Conservation (phyloP, 2,329 filamentous ascomycete species). For the Dissoconium aciculare region DNA sequence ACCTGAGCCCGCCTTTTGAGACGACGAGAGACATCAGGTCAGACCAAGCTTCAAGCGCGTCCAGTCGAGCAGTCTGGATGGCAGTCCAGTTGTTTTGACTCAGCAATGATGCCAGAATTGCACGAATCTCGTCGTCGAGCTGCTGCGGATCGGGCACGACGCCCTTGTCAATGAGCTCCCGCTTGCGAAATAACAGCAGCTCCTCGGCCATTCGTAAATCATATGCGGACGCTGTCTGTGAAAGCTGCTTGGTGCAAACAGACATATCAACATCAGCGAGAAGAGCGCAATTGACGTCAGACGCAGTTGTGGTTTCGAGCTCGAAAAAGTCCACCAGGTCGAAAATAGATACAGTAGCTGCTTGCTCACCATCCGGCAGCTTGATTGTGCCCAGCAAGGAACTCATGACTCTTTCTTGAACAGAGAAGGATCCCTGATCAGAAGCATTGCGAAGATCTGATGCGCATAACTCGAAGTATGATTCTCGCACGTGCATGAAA, state of each 20-base stretch:
- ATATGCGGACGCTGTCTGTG: constrained; percentile 45
- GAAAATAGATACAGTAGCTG: constrained; percentile 63
- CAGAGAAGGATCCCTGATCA: constrained; percentile 22
- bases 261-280: constrained; percentile 54
- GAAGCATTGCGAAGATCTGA: constrained; percentile 64
- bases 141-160: constrained; percentile 20
- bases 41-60: constrained; percentile 68
- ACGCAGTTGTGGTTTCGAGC: constrained; percentile 37
- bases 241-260: constrained; percentile 46
- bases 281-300: constrained; percentile 33
- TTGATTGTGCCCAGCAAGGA: constrained; percentile 64
- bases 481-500: constrained; percentile 62
- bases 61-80: constrained; percentile 41
- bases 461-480: constrained; percentile 70
- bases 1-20: constrained; percentile 63
- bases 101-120: constrained; percentile 46
- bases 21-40: constrained; percentile 73
- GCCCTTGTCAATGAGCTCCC: constrained; percentile 40
- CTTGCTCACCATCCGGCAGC: constrained; percentile 48
- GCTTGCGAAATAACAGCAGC: constrained; percentile 54
- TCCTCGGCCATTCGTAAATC: constrained; percentile 59
- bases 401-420: constrained; percentile 42
- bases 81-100: constrained; percentile 50
- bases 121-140: constrained; percentile 44
- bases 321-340: constrained; percentile 88